Base-by-base conservation (phyloP, 352 stramenopile species). In the Globisporangium paroecandrum region DNA sequence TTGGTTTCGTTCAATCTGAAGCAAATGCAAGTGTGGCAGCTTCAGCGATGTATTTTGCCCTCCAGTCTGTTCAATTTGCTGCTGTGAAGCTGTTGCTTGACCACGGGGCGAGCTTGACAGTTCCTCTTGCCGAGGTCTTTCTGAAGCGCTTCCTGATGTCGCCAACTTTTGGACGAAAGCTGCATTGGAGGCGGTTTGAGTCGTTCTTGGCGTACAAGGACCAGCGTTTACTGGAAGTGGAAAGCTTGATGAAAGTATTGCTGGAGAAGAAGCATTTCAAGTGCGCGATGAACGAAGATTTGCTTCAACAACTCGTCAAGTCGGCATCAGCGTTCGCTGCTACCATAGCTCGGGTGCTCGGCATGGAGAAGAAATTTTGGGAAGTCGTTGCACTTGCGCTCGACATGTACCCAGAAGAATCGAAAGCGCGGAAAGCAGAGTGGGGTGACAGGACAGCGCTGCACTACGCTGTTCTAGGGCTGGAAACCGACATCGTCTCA, bases 351-450 rank as follows among this genome's bases (percentile, higher is more conserved):
- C 74, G 71, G 18, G 60, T 47, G 49, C 61, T 74, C 2, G 77
- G 65, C 0, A 36, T 82, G 5, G 71, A 76, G 20, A 78, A 84
- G 24, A 49, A 43, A 2, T 89, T 88, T 66, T 90, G 82, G 80
- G 41, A 18, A 13, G 57, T 89, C 18, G 76, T 83, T 2, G 38
- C 62, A 24, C 53, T 51, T 8, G 70, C 85, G 27, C 36, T 88
- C 7, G 69, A 83, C 20, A 34, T 72, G n/a, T 77, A 85, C 57
- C 58, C 66, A 2, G 60, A 64, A 22, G 74, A 76, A 15, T 36
- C 76, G 6, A 72, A 68, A 6, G 76, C 43, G 56, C 63, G 68
- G 4, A 83, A 79, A 46, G 70, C 67, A 13, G 69, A 77, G 41
- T 87, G 78, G 80, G 73, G 71, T 3, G 73, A 76, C 22, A 76